Evolutionary conservation across 75 land plant genomes (phyloP).

Genomic region (Pinus albicaulis): DNA sequence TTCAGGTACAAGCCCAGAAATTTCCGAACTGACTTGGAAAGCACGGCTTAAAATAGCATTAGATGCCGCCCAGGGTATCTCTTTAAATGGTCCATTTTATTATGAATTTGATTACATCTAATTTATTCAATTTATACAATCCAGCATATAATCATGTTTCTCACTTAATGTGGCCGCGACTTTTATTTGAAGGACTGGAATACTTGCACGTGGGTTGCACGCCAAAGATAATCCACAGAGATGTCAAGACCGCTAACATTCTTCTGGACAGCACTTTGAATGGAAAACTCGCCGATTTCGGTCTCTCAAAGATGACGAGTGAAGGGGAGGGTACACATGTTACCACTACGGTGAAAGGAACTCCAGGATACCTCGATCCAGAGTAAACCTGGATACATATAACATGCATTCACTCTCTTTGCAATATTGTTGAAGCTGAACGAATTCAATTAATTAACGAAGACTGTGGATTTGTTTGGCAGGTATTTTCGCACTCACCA

Average conservation of each 20-base stretch:
- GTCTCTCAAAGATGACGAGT: neutral
- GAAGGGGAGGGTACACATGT: neutral
- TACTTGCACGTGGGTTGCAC: conserved; percentile 11
- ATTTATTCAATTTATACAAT: too few relatives aligned
- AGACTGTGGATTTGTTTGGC: neutral
- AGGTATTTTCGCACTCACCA: conserved; percentile 16
- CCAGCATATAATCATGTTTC: too few relatives aligned
- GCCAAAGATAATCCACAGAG: conserved; percentile 11
- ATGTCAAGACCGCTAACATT: conserved; percentile 13
- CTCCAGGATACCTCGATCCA: conserved; percentile 18
- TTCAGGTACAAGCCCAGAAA: too few relatives aligned
- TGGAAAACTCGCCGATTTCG: conserved; percentile 11
- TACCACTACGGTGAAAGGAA: conserved; percentile 6
- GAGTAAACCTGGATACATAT: conserved; percentile 20
- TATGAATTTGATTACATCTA: neutral
- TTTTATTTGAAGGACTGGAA: conserved; percentile 4
- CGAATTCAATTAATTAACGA: too few relatives aligned
- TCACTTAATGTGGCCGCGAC: too few relatives aligned
- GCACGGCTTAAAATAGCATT: too few relatives aligned
- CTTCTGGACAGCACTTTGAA: neutral
- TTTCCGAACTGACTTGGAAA: too few relatives aligned
- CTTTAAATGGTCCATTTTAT: neutral
- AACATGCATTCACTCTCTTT: too few relatives aligned
- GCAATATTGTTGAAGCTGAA: too few relatives aligned
- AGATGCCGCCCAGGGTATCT: too few relatives aligned